These are phyloP conservation scores for Plasmodiophora brassicae DNA, from an alignment of 208 protist species.

Conservation along the genomic window DNA sequence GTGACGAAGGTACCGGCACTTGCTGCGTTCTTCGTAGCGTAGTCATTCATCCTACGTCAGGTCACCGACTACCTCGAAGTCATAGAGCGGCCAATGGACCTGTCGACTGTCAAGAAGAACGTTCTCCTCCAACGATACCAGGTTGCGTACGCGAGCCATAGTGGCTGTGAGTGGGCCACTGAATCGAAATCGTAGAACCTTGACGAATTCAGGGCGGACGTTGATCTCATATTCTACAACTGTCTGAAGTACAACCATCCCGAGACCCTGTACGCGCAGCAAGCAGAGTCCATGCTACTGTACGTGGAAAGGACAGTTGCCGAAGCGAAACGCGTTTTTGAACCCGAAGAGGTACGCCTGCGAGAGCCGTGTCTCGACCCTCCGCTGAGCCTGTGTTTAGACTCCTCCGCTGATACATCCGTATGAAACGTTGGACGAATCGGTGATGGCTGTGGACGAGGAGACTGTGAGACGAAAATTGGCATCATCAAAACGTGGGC, in stretches of 20 bases:
- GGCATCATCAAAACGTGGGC: neutral
- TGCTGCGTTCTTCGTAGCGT: neutral
- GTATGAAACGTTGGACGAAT: neutral
- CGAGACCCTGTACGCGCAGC: neutral
- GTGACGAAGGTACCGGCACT: neutral
- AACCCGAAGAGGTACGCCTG: neutral
- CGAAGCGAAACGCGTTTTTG: neutral
- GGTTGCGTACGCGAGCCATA: neutral
- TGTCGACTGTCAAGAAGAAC: neutral
- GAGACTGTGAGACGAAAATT: neutral
- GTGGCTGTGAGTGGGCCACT: neutral
- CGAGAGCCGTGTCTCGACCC: neutral
- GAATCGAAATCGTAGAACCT: slow-evolving; percentile 1
- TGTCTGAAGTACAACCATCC: neutral
- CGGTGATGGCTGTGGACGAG: neutral
- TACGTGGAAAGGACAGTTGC: neutral
- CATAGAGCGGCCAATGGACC: neutral
- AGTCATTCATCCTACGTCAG: neutral
- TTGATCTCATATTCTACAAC: slow-evolving; percentile 11
- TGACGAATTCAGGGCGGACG: neutral
- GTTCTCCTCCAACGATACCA: neutral
- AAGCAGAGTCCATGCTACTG: neutral
- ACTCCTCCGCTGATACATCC: slow-evolving; percentile 14
- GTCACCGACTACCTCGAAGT: slow-evolving; percentile 11
- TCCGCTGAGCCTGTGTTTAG: neutral